A percentile compares a stretch with the other conserved stretches of the same genome.
Evolutionary conservation across 2,329 filamentous ascomycete genomes (phyloP).

Genomic region (Penicillium sp.): DNA sequence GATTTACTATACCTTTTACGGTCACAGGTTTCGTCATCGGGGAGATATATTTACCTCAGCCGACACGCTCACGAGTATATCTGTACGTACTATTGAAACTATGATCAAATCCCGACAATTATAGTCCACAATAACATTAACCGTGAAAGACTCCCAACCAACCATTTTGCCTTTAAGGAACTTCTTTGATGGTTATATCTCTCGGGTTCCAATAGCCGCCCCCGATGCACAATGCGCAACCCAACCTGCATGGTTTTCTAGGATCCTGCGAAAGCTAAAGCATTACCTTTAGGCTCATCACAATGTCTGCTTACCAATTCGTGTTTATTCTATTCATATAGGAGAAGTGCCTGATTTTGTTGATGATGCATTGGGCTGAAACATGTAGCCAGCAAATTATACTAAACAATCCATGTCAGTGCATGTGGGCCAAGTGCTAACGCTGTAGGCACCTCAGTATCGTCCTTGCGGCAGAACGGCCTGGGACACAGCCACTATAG

Average conservation of each 20-base stretch:
- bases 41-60: not conserved
- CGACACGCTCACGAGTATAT: not conserved
- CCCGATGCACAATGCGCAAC: not conserved
- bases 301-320: conserved; percentile 11
- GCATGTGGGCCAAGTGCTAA: not conserved
- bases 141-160: not conserved
- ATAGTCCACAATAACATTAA: not conserved
- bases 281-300: not conserved
- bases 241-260: not conserved
- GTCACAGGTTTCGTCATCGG: not conserved
- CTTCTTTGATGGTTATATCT: conserved; percentile 5
- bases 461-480: not conserved
- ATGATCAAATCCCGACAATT: not conserved
- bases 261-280: not conserved
- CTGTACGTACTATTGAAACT: not conserved
- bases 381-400: not conserved
- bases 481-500: not conserved
- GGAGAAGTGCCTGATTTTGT: not conserved
- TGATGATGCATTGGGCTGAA: not conserved
- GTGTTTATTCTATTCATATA: not conserved
- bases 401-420: not conserved
- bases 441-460: not conserved
- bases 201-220: not conserved
- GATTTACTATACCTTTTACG: not conserved
- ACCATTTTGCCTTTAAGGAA: not conserved